Evolutionary conservation across 768 basidiomycete genomes (phyloP).

Genomic region (Nevesoporus exiguus): DNA sequence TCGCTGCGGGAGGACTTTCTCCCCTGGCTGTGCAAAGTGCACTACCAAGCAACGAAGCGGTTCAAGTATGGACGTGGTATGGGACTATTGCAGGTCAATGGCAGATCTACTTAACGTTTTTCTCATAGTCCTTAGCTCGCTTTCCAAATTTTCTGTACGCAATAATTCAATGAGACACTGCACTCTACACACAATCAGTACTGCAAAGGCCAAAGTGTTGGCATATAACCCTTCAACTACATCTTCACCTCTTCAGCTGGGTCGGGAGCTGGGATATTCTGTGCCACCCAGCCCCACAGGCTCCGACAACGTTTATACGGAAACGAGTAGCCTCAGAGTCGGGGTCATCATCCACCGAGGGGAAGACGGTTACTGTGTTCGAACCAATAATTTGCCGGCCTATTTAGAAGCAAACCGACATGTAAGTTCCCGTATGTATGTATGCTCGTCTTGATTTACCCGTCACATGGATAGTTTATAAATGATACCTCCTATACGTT

Average conservation of each 20-base stretch:
- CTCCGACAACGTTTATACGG: conserved; percentile 34
- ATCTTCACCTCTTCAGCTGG: conserved; percentile 23
- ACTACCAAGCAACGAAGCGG: conserved; percentile 63
- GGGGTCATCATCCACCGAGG: conserved; percentile 59
- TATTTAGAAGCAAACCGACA: conserved; percentile 81
- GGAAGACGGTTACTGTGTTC: conserved; percentile 53
- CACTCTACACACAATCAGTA: conserved; percentile 37
- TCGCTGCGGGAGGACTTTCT: conserved; percentile 89
- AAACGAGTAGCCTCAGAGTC: conserved; percentile 53
- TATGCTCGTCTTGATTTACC: conserved; percentile 13
- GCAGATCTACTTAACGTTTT: background rate
- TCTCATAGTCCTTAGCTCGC: conserved; percentile 44
- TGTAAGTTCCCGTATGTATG: conserved; percentile 39
- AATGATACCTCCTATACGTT: conserved; percentile 48
- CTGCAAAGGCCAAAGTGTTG: conserved; percentile 15
- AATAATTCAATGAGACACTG: conserved; percentile 49
- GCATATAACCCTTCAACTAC: background rate
- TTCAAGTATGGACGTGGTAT: conserved; percentile 58
- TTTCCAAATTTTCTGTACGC: conserved; percentile 44
- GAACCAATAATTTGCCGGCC: conserved; percentile 72
- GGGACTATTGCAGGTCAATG: conserved; percentile 7
- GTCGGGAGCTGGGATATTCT: conserved; percentile 35
- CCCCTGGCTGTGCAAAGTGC: conserved; percentile 88
- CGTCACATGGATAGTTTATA: conserved; percentile 38
- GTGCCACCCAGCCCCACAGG: conserved; percentile 45